Evolutionary conservation across 495 filamentous ascomycete species (phyloP).

Genomic region (Aspergillus nanangensis): DNA sequence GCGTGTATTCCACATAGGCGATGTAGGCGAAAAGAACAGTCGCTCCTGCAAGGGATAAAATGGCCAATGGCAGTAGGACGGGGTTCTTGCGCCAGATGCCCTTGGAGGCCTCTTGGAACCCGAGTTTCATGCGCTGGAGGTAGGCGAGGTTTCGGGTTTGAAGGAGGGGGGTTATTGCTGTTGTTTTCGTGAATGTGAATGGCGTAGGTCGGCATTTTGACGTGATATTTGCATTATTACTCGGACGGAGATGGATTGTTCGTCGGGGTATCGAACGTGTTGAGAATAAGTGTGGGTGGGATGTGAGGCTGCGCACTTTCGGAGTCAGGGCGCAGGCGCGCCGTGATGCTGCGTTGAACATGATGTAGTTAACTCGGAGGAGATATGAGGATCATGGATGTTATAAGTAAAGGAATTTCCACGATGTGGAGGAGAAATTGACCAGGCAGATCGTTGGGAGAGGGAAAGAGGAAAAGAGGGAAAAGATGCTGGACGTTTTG

Average conservation of each 20-base stretch:
- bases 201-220: neutral
- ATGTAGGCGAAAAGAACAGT: conserved; percentile 32
- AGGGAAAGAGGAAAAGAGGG: too few relatives aligned
- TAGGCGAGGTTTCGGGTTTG: conserved; percentile 18
- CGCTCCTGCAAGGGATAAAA: conserved; percentile 45
- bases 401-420: too few relatives aligned
- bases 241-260: neutral
- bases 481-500: too few relatives aligned
- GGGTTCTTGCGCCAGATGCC: conserved; percentile 47
- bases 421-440: too few relatives aligned
- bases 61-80: conserved; percentile 38
- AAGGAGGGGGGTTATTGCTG: neutral
- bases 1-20: conserved; percentile 60
- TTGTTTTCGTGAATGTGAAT: conserved; percentile 2
- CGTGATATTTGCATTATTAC: neutral
- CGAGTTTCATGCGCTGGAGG: conserved; percentile 24
- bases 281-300: neutral
- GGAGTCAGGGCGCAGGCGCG: conserved; percentile 22
- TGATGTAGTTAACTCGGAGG: conserved; percentile 9
- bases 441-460: too few relatives aligned
- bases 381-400: too few relatives aligned
- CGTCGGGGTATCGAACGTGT: conserved; percentile 7
- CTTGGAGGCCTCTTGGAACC: conserved; percentile 34
- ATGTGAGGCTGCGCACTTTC: conserved; percentile 1
- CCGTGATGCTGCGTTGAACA: conserved; percentile 34